A percentile compares a stretch with the other conserved stretches of the same genome.
These are phyloP conservation scores for Adansonia madagascariensis DNA, from an alignment of 441 rosid genomes.

Conservation along the genomic window DNA sequence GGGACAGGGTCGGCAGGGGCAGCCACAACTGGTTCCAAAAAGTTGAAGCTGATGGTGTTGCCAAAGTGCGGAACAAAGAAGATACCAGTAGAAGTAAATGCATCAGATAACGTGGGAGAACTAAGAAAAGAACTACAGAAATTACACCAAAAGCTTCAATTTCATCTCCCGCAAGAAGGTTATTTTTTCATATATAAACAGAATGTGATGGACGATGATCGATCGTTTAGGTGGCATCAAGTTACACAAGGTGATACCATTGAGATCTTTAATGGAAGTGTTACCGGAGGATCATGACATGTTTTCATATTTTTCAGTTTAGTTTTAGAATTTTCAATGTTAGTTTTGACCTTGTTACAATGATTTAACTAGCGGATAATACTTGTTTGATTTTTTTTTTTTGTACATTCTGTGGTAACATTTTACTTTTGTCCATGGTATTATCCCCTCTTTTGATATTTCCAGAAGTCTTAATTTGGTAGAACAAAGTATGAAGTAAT, in stretches of 20 bases:
- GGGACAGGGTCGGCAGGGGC: slow-evolving; percentile 31
- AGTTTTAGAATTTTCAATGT: too few relatives aligned
- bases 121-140: slow-evolving; percentile 66
- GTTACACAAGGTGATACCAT: slow-evolving; percentile 65
- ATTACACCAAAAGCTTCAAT: slow-evolving; percentile 52
- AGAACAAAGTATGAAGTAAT: too few relatives aligned
- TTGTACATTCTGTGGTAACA: background rate
- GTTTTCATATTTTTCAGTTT: background rate
- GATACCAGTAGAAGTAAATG: slow-evolving; percentile 64
- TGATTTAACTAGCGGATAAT: background rate
- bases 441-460: background rate
- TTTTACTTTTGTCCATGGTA: too few relatives aligned
- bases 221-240: slow-evolving; percentile 76
- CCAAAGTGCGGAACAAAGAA: slow-evolving; percentile 60
- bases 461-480: too few relatives aligned
- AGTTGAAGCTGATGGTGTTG: slow-evolving; percentile 64
- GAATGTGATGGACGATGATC: slow-evolving; percentile 71
- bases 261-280: slow-evolving; percentile 76
- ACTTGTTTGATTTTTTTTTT: background rate
- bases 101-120: slow-evolving; percentile 61
- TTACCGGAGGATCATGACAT: slow-evolving; percentile 62
- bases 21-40: slow-evolving; percentile 34
- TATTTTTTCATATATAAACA: slow-evolving; percentile 75
- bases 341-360: background rate
- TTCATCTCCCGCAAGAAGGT: slow-evolving; percentile 72